Base-by-base conservation (phyloP, 306 rosid species). In the Castanea mollissima region DNA sequence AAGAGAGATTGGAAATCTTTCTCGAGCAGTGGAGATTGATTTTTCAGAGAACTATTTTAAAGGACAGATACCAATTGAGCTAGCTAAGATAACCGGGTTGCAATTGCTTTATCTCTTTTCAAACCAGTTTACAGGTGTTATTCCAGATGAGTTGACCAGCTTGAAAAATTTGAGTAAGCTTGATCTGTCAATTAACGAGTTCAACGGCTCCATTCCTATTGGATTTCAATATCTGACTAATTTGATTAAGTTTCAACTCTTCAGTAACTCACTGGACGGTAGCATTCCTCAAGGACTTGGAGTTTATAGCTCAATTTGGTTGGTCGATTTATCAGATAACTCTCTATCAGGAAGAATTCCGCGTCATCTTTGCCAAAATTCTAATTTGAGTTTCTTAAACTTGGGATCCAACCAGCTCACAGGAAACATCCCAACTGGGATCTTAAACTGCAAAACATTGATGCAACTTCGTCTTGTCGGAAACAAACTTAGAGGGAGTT, bases 101-200 rank as follows among this genome's bases (percentile, higher is more conserved):
- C 77, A 44, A 57, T 87, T 96, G 85, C 88, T 93, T 3, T 90
- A 89, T 76, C 98, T 96, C 79, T 96, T 96, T 79, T 90, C 91
- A 86, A 96, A 96, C 82, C 87, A 87, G 60, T 89, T 96, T 38
- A 85, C 90, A 2, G 99, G 99, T 82, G 88, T 86, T 75, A 93
- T 96, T 79, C 99, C 98, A 6, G 44, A 77, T 69, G 93, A 90
- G 85, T 80, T 96, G 38, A 85, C 93, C 56, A 84, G 69, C 78
- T 85, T 96, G 91, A 78, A 51, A 78, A 90, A 88, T 78, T 80
- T 96, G 79, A 55, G 89, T 20, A 86, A 83, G 88, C 89, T 96
- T 46, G 98, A 96, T 85, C 97, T 96, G 46, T 96, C 99, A n/a
- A 91, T 96, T 38, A 96, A 96, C 51, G 14, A 70, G 34, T 97